Base-by-base conservation (phyloP, 2,329 filamentous ascomycete species). In the Pseudopithomyces maydicus region DNA sequence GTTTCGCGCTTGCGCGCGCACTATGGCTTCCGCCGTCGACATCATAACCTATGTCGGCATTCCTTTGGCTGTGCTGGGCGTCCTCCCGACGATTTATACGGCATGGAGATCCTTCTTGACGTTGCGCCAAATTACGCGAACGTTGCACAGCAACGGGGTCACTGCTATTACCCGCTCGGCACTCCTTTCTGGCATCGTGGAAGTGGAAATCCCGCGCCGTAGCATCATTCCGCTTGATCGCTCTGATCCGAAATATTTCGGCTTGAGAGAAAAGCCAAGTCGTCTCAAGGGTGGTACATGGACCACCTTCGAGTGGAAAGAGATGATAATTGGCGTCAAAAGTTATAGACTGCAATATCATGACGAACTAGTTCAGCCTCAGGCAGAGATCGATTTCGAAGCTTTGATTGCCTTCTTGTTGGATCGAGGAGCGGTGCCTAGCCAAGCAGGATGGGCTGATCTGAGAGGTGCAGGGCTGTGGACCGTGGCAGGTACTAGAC, bases 11-110 rank as follows among this genome's bases (percentile, higher is more conserved):
- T 47, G 14, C 32, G 38, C 44, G 22, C 23, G 45, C 32, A 54
- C 32, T n/a, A 39, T 41, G 26, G 45, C 29, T 23, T 55, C 52
- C n/a, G 46, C 56, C n/a, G 56, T 58, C 2, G 68, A 72, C 56
- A 67, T 70, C 10, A 70, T 72, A 19, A 71, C 69, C 29, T 71
- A 71, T 52, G 57, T 71, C 43, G 69, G 69, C 42, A 63, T 87
- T 6, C 85, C 85, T 1, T 77, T 88, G 33, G 84, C 85, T 1
- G 84, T 87, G 3, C 73, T 87, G 2, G 84, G 85, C 48, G 85
- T 89, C 19, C 77, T 88, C 6, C 87, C 87, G 0, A 89, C 89
- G 49, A 77, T 89, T 42, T 89, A 88, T 76, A 89, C 88, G 66
- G 88, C 84, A 19, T 76, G 85, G 52, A 80, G 82, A 23, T 87